These are phyloP conservation scores for Backusella tuberculispora DNA, from an alignment of 192 early-diverging fungal genomes.

Conservation along the genomic window DNA sequence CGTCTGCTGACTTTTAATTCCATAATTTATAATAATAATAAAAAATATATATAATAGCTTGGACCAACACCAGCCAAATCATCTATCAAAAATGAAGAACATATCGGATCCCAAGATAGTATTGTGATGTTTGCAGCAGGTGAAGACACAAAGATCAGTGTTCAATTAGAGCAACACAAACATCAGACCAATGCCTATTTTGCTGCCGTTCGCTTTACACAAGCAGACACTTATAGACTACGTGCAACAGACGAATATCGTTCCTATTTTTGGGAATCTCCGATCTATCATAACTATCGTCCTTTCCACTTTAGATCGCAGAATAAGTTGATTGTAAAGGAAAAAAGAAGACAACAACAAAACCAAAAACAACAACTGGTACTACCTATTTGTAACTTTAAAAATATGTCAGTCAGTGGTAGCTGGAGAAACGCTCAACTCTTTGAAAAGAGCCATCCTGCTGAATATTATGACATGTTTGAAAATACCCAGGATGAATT, in stretches of 20 bases:
- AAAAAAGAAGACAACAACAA: background rate
- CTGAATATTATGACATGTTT: constrained; percentile 44
- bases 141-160: constrained; percentile 19
- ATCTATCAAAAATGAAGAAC: constrained; percentile 17
- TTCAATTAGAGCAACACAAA: constrained; percentile 34
- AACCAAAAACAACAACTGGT: background rate
- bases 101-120: constrained; percentile 35
- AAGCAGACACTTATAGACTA: constrained; percentile 34
- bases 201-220: constrained; percentile 31
- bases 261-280: constrained; percentile 39
- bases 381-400: constrained; percentile 12
- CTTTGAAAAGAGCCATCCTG: constrained; percentile 27
- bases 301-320: constrained; percentile 29
- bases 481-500: constrained; percentile 33
- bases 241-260: constrained; percentile 30
- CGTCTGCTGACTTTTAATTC: background rate
- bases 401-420: constrained; percentile 8
- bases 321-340: constrained; percentile 26
- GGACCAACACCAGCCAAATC: constrained; percentile 34
- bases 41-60: constrained; percentile 19
- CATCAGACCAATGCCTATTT: constrained; percentile 33
- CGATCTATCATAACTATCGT: constrained; percentile 30
- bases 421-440: constrained; percentile 32
- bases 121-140: constrained; percentile 30
- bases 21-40: background rate